A percentile compares a stretch with the other conserved stretches of the same genome.
phyloP scores from a whole-genome alignment of 2,329 filamentous ascomycete species.

The Xylaria sp. region DNA sequence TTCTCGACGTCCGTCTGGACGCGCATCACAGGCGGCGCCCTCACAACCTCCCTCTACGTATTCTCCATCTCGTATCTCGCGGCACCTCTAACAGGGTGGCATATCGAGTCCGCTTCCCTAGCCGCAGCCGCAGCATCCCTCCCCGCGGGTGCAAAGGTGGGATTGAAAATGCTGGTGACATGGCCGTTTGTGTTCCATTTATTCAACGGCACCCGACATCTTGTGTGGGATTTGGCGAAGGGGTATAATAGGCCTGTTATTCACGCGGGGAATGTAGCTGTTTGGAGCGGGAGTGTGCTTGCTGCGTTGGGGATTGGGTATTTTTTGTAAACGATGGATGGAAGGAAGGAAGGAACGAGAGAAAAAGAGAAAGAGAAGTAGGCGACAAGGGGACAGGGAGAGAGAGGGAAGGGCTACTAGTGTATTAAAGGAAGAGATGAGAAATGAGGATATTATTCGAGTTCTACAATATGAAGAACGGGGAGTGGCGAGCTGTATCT shows the following conservation, averaged over 20 bases:
- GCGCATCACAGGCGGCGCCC: conserved; percentile 82
- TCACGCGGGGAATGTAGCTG: conserved; percentile 57
- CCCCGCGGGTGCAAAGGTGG: conserved; percentile 69
- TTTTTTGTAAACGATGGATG: conserved; percentile 53
- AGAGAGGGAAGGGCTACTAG: too few species aligned
- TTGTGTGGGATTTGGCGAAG: conserved; percentile 63
- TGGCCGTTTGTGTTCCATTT: conserved; percentile 71
- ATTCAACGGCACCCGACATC: conserved; percentile 66
- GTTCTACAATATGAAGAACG: neutral
- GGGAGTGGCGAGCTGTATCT: conserved; percentile 7
- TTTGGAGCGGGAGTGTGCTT: conserved; percentile 61
- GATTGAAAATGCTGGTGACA: conserved; percentile 64
- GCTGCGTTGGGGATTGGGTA: conserved; percentile 60
- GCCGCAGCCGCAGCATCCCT: conserved; percentile 70
- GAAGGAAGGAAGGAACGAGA: neutral
- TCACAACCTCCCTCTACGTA: conserved; percentile 80
- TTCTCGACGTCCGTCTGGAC: conserved; percentile 77
- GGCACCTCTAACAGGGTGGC: conserved; percentile 76
- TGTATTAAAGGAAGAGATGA: conserved; percentile 16
- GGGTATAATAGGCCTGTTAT: conserved; percentile 64
- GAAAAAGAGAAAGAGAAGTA: neutral
- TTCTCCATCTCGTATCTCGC: conserved; percentile 85
- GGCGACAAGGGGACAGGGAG: too few species aligned
- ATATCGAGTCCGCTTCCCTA: conserved; percentile 68
- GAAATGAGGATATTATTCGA: neutral